These are phyloP conservation scores for Chloris gayana DNA, from an alignment of 176 grass and related monocot species.

Conservation along the genomic window DNA sequence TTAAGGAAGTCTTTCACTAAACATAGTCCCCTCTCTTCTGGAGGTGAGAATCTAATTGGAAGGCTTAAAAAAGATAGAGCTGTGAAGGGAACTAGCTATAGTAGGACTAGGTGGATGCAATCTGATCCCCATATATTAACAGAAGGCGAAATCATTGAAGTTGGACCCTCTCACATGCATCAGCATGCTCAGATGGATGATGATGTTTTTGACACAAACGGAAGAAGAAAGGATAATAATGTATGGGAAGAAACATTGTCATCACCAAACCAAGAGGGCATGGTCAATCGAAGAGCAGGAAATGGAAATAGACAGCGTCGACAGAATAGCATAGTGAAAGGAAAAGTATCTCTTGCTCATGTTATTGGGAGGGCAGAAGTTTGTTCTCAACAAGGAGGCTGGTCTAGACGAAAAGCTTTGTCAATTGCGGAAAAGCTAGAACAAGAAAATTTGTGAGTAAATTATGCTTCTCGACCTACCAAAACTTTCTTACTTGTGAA, in stretches of 20 bases:
- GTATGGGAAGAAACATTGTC: constrained; percentile 56
- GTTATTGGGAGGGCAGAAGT: constrained; percentile 79
- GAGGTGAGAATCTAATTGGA: constrained; percentile 54
- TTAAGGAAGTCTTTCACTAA: constrained; percentile 61
- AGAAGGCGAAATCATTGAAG: constrained; percentile 92
- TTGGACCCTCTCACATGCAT: constrained; percentile 56
- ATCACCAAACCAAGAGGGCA: constrained; percentile 44
- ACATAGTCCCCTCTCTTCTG: constrained; percentile 57
- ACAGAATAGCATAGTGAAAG: constrained; percentile 69
- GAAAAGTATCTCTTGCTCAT: constrained; percentile 83
- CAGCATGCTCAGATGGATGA: constrained; percentile 37
- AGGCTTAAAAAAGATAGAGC: constrained; percentile 54
- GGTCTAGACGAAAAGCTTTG: constrained; percentile 82
- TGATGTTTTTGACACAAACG: constrained; percentile 34
- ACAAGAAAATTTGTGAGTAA: constrained; percentile 97
- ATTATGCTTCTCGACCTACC: constrained; percentile 7
- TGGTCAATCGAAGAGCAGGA: constrained; percentile 45
- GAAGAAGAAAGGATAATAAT: constrained; percentile 43
- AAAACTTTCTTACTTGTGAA: constrained; percentile 13
- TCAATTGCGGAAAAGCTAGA: constrained; percentile 95
- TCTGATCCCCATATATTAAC: constrained; percentile 88
- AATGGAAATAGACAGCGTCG: constrained; percentile 50
- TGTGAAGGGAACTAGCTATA: constrained; percentile 55
- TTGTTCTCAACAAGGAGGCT: constrained; percentile 60
- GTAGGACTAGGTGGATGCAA: constrained; percentile 61